A percentile compares a stretch with the other conserved stretches of the same genome.
These are phyloP conservation scores for Hericium rajendrae DNA, from an alignment of 768 basidiomycete genomes.

Conservation along the genomic window DNA sequence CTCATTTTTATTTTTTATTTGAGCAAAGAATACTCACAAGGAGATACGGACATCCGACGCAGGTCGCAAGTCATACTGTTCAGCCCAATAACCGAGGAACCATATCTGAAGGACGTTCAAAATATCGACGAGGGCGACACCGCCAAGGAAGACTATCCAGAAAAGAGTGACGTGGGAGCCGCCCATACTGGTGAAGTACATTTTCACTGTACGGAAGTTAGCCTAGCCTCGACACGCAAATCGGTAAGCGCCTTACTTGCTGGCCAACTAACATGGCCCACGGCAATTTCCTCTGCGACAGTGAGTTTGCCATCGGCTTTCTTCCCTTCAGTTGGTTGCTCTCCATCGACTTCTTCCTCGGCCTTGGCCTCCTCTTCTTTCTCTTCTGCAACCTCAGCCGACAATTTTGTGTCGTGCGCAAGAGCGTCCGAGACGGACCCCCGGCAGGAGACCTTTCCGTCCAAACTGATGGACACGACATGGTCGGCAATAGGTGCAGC, in stretches of 20 bases:
- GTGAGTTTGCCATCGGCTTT: conserved; percentile 47
- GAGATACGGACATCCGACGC: conserved; percentile 25
- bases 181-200: conserved; percentile 20
- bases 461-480: conserved; percentile 42
- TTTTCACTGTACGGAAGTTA: conserved; percentile 15
- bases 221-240: conserved; percentile 10
- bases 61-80: conserved; percentile 27
- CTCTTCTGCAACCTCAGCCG: conserved; percentile 17
- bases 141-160: conserved; percentile 19
- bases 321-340: conserved; percentile 11
- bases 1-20: conserved; percentile 4
- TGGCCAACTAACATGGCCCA: conserved; percentile 47
- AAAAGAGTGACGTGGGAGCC: conserved; percentile 21
- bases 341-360: conserved; percentile 18
- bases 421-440: conserved; percentile 42
- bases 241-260: conserved; percentile 21
- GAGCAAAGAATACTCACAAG: conserved; percentile 16
- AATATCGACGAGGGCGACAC: conserved; percentile 17
- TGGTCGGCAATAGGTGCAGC: conserved; percentile 43
- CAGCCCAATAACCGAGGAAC: conserved; percentile 37
- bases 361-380: conserved; percentile 17
- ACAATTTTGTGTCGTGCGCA: conserved; percentile 27
- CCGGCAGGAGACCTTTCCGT: conserved; percentile 42
- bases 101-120: conserved; percentile 25
- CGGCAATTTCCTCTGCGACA: conserved; percentile 51